Conservation (phyloP, 768 basidiomycete species). For the Tulasnella sp. region DNA sequence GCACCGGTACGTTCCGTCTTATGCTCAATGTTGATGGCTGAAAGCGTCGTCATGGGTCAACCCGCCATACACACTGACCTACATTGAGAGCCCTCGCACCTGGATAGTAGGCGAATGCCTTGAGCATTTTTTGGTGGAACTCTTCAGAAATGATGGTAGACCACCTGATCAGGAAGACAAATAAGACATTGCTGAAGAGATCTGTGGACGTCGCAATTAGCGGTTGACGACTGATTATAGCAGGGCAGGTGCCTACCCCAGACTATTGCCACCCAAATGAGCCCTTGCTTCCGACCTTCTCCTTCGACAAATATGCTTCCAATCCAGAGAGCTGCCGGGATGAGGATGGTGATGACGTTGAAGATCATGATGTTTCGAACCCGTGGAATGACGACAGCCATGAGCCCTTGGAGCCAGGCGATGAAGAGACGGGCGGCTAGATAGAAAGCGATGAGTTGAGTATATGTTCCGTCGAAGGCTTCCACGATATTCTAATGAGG, state of each 20-base stretch:
- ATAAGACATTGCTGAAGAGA: background rate
- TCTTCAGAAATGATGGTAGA: background rate
- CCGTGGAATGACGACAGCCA: background rate
- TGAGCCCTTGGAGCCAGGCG: background rate
- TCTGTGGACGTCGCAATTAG: background rate
- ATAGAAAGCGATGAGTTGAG: constrained; percentile 8
- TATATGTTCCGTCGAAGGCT: background rate
- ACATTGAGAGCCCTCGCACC: background rate
- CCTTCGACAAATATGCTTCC: background rate
- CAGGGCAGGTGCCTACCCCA: background rate
- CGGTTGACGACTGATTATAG: background rate
- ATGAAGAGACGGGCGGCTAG: constrained; percentile 3
- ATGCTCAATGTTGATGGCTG: constrained; percentile 29
- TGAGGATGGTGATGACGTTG: background rate
- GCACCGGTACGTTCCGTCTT: constrained; percentile 25
- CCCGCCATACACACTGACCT: background rate
- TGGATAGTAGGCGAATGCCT: background rate
- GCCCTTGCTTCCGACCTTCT: background rate
- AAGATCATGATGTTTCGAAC: background rate
- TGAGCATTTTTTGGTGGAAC: background rate
- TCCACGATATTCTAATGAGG: background rate
- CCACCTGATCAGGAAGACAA: background rate
- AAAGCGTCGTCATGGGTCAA: background rate
- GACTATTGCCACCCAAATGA: constrained; percentile 5
- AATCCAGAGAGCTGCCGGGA: background rate